phyloP scores from a whole-genome alignment of 371 early-diverging fungal genomes.

The Mortierella polycephala region DNA sequence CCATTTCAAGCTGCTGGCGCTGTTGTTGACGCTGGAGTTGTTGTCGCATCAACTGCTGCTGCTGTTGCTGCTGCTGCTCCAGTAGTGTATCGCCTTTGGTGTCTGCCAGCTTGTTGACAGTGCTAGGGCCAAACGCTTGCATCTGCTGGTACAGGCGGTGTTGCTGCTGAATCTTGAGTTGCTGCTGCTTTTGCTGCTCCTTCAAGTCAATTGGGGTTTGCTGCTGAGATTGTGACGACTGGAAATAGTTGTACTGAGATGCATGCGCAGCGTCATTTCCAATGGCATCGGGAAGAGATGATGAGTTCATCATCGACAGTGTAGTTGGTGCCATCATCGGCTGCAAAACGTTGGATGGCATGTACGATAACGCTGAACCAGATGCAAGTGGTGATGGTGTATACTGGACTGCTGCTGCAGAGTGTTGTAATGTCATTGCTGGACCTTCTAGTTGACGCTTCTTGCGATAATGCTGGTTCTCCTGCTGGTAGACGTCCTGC shows the following conservation, averaged over 20 bases:
- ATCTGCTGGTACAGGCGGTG: slow-evolving; percentile 41
- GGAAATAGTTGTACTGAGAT: slow-evolving; percentile 7
- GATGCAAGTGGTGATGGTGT: background rate
- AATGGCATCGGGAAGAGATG: slow-evolving; percentile 2
- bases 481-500: background rate
- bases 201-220: slow-evolving; percentile 28
- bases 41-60: slow-evolving; percentile 46
- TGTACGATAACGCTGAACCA: background rate
- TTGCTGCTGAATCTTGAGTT: slow-evolving; percentile 51
- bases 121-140: slow-evolving; percentile 37
- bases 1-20: slow-evolving; percentile 46
- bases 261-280: background rate
- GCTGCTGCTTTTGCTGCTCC: slow-evolving; percentile 52
- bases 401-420: slow-evolving; percentile 10
- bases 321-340: slow-evolving; percentile 23
- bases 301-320: slow-evolving; percentile 30
- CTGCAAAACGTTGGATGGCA: background rate
- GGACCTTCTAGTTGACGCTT: slow-evolving; percentile 30
- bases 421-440: background rate
- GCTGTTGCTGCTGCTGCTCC: slow-evolving; percentile 39
- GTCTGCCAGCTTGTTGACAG: slow-evolving; percentile 20
- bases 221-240: slow-evolving; percentile 8
- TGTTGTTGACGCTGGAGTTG: slow-evolving; percentile 52
- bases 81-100: slow-evolving; percentile 20
- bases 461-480: slow-evolving; percentile 31